Base-by-base conservation (phyloP, 352 stramenopile species). In the Stramenopiles sp. region DNA sequence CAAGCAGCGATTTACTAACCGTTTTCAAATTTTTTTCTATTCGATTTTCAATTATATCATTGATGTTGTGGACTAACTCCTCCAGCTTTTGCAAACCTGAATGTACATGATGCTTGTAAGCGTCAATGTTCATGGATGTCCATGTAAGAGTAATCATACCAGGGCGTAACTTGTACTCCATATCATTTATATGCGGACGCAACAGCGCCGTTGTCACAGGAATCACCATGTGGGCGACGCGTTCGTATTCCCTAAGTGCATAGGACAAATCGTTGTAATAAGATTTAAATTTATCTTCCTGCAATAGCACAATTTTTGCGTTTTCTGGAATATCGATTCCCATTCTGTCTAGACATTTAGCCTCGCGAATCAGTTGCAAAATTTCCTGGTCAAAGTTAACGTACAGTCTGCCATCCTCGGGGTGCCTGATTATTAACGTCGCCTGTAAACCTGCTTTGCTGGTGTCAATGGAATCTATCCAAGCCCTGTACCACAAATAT, bases 61-160 rank as follows among this genome's bases (percentile, higher is more conserved):
- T 99, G 85, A 98, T 98, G 85, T 97, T 98, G 0, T 89, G 95
- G 81, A 99, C 95, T 55, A 99, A 85, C 83, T 98, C 95, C 85
- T 98, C 93, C 0, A 99, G 86, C 80, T 97, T 95, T 75, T 96
- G 93, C 1, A 99, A 85, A 0, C 95, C 95, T 0, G 87, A 82
- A 67, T 92, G 88, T 25, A 94, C 94, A 82, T 98, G 93, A 80
- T 92, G 92, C 30, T 96, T 97, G 83, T 98, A 98, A 4, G 93
- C 92, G 83, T 99, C 95, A 81, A 99, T 99, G 85, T 99, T 99
- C 95, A 99, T 98, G 78, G 94, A 98, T 14, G 95, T 98, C 96
- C 96, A 99, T 0, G 95, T 99, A 0, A 99, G 87, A n/a, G 94
- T 98, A 83, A 98, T 97, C 95, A 98, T 98, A 25, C 96, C 96